Evolutionary conservation across 2,329 filamentous ascomycete species (phyloP).

Genomic region (Pseudogymnoascus sp.): DNA sequence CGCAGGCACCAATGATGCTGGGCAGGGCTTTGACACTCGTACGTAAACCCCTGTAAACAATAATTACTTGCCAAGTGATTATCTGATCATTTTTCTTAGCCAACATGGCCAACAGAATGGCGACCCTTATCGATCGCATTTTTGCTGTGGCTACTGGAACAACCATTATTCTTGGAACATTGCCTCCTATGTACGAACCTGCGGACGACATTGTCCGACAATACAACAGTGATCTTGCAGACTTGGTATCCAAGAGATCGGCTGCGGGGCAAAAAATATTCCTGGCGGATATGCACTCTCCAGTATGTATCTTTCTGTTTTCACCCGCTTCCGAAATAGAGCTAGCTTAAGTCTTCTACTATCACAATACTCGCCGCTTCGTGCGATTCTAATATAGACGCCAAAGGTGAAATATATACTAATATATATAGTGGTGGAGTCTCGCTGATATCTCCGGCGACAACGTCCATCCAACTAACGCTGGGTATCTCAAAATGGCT

Average conservation of each 20-base stretch:
- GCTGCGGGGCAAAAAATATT: background rate
- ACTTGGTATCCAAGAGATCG: background rate
- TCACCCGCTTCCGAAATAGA: background rate
- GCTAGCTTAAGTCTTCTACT: background rate
- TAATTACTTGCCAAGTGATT: background rate
- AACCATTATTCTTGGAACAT: background rate
- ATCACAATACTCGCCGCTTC: background rate
- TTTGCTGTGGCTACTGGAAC: background rate
- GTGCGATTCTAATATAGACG: background rate
- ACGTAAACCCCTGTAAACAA: background rate
- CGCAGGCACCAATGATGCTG: slow-evolving; percentile 13
- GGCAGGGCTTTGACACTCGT: slow-evolving; percentile 6
- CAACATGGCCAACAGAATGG: background rate
- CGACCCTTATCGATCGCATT: background rate
- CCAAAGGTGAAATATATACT: background rate
- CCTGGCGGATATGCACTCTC: background rate
- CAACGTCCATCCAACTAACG: background rate
- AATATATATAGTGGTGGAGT: slow-evolving; percentile 12
- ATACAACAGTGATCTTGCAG: background rate
- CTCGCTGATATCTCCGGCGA: slow-evolving; percentile 12
- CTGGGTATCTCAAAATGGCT: background rate
- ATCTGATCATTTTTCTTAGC: background rate
- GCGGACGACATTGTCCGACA: background rate
- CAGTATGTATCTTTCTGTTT: background rate
- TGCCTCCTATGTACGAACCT: background rate